Evolutionary conservation across 2,329 filamentous ascomycete species (phyloP).

Genomic region (Penicillium capsulatum): DNA sequence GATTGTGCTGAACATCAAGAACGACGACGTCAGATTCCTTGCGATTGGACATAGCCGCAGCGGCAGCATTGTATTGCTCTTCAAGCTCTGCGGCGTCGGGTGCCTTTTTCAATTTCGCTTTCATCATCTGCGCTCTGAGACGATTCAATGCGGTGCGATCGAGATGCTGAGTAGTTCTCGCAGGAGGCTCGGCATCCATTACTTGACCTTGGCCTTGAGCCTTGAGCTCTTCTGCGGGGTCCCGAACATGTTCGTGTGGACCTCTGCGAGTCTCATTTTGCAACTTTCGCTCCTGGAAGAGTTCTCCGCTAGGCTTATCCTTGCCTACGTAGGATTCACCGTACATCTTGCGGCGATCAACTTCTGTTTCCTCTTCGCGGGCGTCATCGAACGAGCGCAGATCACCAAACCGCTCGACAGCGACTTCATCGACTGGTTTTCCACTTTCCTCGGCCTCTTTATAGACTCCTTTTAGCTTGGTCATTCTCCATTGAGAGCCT

Average conservation of each 20-base stretch:
- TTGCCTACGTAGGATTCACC: slow-evolving; percentile 80
- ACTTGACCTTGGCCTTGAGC: slow-evolving; percentile 52
- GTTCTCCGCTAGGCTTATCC: slow-evolving; percentile 79
- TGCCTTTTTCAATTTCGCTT: slow-evolving; percentile 78
- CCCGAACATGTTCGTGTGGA: slow-evolving; percentile 24
- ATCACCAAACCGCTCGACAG: slow-evolving; percentile 74
- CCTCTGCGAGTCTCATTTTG: slow-evolving; percentile 50
- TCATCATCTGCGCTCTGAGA: slow-evolving; percentile 91
- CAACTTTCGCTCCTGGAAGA: slow-evolving; percentile 72
- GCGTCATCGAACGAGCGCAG: slow-evolving; percentile 86
- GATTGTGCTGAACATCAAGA: slow-evolving; percentile 81
- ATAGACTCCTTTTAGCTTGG: slow-evolving; percentile 83
- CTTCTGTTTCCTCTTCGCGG: slow-evolving; percentile 84
- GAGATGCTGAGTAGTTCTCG: slow-evolving; percentile 51
- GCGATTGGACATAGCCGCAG: slow-evolving; percentile 56
- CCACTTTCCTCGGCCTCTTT: slow-evolving; percentile 69
- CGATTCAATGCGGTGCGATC: slow-evolving; percentile 81
- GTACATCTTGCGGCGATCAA: slow-evolving; percentile 78
- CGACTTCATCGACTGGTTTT: slow-evolving; percentile 73
- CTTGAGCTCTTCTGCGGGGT: slow-evolving; percentile 36
- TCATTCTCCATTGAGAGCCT: slow-evolving; percentile 95
- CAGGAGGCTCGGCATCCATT: slow-evolving; percentile 54
- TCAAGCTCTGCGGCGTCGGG: slow-evolving; percentile 74
- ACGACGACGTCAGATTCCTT: slow-evolving; percentile 68
- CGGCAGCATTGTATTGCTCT: slow-evolving; percentile 73